Conservation (phyloP, 768 basidiomycete genomes). For the Boletus reticulatus region DNA sequence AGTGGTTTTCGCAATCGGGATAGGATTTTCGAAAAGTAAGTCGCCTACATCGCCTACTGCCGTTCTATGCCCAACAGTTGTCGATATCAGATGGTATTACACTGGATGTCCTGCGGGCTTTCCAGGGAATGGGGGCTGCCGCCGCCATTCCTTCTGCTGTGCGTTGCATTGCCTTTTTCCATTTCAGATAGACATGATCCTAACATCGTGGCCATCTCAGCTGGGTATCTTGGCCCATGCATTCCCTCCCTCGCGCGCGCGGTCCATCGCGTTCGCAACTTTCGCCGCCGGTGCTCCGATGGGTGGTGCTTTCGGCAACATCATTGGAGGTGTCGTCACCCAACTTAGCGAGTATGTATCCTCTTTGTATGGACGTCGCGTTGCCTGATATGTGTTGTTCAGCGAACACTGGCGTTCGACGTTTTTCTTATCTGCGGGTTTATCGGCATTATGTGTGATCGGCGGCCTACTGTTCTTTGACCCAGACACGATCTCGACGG, state of each 20-base stretch:
- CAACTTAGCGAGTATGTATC: constrained; percentile 43
- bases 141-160: constrained; percentile 75
- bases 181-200: not conserved
- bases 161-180: constrained; percentile 20
- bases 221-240: constrained; percentile 80
- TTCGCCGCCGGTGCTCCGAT: constrained; percentile 85
- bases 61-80: not conserved
- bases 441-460: constrained; percentile 51
- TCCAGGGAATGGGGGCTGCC: constrained; percentile 80
- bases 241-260: constrained; percentile 65
- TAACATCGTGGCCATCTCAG: constrained; percentile 31
- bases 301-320: constrained; percentile 68
- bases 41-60: not conserved
- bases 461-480: constrained; percentile 63
- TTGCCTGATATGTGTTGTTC: not conserved
- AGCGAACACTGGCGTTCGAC: constrained; percentile 63
- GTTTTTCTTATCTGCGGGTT: constrained; percentile 58
- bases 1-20: constrained; percentile 56
- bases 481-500: constrained; percentile 42
- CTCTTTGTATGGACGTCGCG: not conserved
- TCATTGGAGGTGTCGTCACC: constrained; percentile 71
- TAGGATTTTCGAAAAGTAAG: constrained; percentile 60
- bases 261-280: constrained; percentile 77
- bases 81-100: constrained; percentile 49
- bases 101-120: constrained; percentile 68